phyloP scores from a whole-genome alignment of 345 rosid species.

The Lagerstroemia speciosa region DNA sequence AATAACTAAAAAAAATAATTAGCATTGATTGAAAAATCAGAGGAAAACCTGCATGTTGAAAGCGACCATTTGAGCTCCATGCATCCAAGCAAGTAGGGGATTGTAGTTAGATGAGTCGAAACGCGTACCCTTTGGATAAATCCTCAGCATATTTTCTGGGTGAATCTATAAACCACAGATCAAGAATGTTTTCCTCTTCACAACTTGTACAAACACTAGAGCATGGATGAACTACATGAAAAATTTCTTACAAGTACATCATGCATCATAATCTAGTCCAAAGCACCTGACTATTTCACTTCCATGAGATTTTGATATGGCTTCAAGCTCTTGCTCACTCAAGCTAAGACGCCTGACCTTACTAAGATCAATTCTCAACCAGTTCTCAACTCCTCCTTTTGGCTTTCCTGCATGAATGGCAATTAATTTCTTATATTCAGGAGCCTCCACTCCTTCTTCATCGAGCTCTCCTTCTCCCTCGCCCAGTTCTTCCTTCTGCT shows the following conservation, averaged over 20 bases:
- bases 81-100: constrained; percentile 75
- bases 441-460: constrained; percentile 24
- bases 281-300: constrained; percentile 40
- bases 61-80: constrained; percentile 99
- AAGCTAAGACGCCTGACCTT: constrained; percentile 54
- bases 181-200: background rate
- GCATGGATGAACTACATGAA: no score
- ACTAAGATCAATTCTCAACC: constrained; percentile 30
- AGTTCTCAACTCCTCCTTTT: constrained; percentile 37
- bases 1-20: background rate
- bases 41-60: constrained; percentile 81
- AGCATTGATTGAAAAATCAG: background rate
- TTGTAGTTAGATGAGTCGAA: constrained; percentile 72
- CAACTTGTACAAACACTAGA: no score
- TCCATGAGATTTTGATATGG: constrained; percentile 28
- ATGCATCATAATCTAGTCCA: background rate
- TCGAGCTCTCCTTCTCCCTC: constrained; percentile 18
- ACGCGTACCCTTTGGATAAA: constrained; percentile 70
- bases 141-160: constrained; percentile 64
- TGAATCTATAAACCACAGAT: constrained; percentile 35
- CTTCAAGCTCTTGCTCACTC: constrained; percentile 63
- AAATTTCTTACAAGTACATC: no score
- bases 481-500: constrained; percentile 20
- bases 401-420: constrained; percentile 70
- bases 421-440: constrained; percentile 48